Percentiles rank a stretch among this genome's conserved stretches.
Conservation (phyloP, 768 basidiomycete species). For the Sarcodon sp. region DNA sequence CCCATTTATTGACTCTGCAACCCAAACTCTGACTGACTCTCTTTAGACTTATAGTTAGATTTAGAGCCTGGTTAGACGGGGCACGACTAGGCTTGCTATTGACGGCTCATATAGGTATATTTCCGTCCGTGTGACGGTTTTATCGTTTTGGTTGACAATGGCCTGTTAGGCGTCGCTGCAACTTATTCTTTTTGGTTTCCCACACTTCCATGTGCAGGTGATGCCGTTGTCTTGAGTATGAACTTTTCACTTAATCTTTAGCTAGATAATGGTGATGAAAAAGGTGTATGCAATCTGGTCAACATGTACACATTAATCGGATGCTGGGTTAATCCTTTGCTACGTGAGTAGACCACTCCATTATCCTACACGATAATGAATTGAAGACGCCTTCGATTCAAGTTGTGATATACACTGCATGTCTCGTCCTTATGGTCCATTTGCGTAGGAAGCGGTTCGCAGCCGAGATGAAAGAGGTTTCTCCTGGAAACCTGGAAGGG, state of each 20-base stretch:
- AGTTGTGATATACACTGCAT: background rate
- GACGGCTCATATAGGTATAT: background rate
- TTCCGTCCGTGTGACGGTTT: background rate
- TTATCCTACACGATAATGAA: background rate
- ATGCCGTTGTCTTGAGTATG: too few relatives aligned
- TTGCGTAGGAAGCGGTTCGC: background rate
- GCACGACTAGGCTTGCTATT: background rate
- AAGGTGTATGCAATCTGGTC: background rate
- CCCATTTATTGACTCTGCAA: background rate
- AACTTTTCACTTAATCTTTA: background rate
- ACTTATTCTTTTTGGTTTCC: background rate
- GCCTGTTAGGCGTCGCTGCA: background rate
- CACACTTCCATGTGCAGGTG: background rate
- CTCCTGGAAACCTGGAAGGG: too few relatives aligned
- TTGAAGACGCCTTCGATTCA: background rate
- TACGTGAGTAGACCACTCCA: background rate
- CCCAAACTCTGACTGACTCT: background rate
- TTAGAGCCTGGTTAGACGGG: background rate
- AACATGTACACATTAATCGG: background rate
- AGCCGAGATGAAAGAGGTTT: background rate
- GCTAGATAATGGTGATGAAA: background rate
- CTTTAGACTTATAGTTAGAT: background rate
- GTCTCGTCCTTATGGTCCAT: background rate
- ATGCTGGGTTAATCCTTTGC: background rate
- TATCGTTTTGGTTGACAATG: background rate